These are phyloP conservation scores for Baudoinia panamericana DNA, from an alignment of 495 filamentous ascomycete species.

Conservation along the genomic window DNA sequence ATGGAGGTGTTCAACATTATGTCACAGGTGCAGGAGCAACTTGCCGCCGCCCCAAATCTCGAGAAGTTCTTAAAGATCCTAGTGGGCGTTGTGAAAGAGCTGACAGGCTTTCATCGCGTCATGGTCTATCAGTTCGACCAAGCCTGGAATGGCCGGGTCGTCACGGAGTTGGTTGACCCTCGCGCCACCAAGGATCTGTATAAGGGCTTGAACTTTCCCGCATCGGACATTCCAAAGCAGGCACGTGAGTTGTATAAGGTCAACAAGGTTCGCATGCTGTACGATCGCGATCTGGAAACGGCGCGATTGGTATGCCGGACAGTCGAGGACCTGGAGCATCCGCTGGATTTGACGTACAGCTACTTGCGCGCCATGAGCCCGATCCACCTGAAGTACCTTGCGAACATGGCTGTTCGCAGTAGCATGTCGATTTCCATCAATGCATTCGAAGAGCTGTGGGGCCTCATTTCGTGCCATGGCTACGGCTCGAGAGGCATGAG, in stretches of 20 bases:
- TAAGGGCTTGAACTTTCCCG: constrained; percentile 82
- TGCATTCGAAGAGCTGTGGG: constrained; percentile 76
- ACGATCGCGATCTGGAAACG: constrained; percentile 62
- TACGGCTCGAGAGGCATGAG: constrained; percentile 72
- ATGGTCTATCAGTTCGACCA: constrained; percentile 91
- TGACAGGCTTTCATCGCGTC: constrained; percentile 86
- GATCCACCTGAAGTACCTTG: constrained; percentile 77
- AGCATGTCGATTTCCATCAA: constrained; percentile 95
- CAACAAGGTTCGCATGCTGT: constrained; percentile 68
- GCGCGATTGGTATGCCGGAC: constrained; percentile 74
- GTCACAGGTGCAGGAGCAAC: constrained; percentile 69
- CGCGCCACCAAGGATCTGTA: constrained; percentile 72
- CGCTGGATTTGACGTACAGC: constrained; percentile 72
- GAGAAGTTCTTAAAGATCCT: constrained; percentile 58
- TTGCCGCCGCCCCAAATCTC: constrained; percentile 54
- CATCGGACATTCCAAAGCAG: constrained; percentile 81
- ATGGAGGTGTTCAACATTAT: constrained; percentile 95
- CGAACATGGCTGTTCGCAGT: constrained; percentile 79
- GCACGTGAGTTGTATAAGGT: constrained; percentile 68
- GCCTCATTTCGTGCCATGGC: constrained; percentile 75
- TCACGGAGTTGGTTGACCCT: constrained; percentile 76
- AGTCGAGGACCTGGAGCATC: constrained; percentile 58
- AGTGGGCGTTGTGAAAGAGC: constrained; percentile 66
- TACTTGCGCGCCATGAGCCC: constrained; percentile 87
- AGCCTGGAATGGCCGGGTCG: constrained; percentile 69